These are phyloP conservation scores for Phyllosticta citrichinensis DNA, from an alignment of 2,329 filamentous ascomycete genomes.

Conservation along the genomic window DNA sequence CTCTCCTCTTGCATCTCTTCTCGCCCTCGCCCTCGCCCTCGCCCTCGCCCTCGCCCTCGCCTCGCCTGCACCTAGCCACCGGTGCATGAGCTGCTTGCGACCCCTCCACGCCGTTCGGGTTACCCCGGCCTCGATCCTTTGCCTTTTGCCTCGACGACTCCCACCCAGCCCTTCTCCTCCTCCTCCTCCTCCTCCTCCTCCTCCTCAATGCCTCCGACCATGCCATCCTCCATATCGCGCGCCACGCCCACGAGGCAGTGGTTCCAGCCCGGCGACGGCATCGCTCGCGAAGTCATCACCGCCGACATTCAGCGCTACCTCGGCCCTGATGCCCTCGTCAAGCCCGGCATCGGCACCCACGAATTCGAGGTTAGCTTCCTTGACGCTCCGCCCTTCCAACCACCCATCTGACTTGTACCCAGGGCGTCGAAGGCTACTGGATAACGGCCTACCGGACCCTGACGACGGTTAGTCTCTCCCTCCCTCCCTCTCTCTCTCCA, in stretches of 20 bases:
- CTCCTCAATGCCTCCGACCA: slow-evolving; percentile 9
- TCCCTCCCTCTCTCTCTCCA: neutral
- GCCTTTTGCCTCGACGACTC: neutral
- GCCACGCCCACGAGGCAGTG: slow-evolving; percentile 32
- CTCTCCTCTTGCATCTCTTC: neutral
- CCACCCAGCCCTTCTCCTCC: no score
- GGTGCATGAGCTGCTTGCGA: neutral
- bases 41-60: neutral
- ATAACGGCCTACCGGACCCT: slow-evolving; percentile 42
- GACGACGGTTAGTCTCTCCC: slow-evolving; percentile 38
- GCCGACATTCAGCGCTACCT: slow-evolving; percentile 43
- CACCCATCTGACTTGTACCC: slow-evolving; percentile 15
- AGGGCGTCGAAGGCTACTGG: slow-evolving; percentile 39
- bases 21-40: neutral
- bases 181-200: neutral
- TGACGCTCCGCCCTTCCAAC: neutral
- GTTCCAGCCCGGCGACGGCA: slow-evolving; percentile 41
- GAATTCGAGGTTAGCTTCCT: slow-evolving; percentile 32
- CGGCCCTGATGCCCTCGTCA: slow-evolving; percentile 40
- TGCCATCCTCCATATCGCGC: slow-evolving; percentile 15
- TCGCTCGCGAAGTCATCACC: slow-evolving; percentile 42
- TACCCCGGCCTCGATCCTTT: neutral
- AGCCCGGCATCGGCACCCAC: slow-evolving; percentile 35
- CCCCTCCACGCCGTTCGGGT: neutral
- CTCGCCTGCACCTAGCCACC: neutral